phyloP scores from a whole-genome alignment of 176 grass and related monocot genomes.

The Ensete glaucum region DNA sequence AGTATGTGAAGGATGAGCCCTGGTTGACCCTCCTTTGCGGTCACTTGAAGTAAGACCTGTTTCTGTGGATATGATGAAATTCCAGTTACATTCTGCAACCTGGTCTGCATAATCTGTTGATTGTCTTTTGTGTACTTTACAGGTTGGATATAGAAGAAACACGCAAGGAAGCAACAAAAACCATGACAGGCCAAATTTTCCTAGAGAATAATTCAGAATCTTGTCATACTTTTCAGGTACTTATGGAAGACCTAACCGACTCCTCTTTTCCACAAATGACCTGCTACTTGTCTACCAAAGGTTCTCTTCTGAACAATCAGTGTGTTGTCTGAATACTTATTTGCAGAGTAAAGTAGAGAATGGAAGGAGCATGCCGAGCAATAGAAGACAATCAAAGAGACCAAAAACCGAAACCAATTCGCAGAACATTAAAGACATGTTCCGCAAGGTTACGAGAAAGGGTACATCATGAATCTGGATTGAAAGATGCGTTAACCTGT shows the following conservation, averaged over 20 bases:
- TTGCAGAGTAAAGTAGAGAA: constrained; percentile 33
- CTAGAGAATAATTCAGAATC: constrained; percentile 29
- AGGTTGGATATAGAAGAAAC: constrained; percentile 59
- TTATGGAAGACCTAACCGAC: neutral
- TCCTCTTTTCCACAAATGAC: neutral
- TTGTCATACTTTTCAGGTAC: constrained; percentile 40
- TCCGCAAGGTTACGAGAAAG: constrained; percentile 58
- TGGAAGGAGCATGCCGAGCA: constrained; percentile 28
- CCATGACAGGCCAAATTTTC: constrained; percentile 23
- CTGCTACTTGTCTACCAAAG: neutral
- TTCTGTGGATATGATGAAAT: neutral
- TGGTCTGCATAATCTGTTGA: neutral
- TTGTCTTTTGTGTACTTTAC: constrained; percentile 12
- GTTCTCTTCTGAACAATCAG: neutral
- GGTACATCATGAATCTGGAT: constrained; percentile 14
- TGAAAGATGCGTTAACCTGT: neutral
- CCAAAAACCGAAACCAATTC: constrained; percentile 55
- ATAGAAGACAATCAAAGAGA: constrained; percentile 66
- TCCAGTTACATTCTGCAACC: neutral
- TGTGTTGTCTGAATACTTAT: constrained; percentile 4
- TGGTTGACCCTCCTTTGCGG: constrained; percentile 63
- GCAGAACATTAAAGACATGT: constrained; percentile 90
- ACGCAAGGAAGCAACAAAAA: constrained; percentile 25
- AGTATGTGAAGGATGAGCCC: constrained; percentile 76
- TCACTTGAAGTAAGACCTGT: constrained; percentile 54